Evolutionary conservation across 495 filamentous ascomycete species (phyloP).

Genomic region (Darksidea phi): DNA sequence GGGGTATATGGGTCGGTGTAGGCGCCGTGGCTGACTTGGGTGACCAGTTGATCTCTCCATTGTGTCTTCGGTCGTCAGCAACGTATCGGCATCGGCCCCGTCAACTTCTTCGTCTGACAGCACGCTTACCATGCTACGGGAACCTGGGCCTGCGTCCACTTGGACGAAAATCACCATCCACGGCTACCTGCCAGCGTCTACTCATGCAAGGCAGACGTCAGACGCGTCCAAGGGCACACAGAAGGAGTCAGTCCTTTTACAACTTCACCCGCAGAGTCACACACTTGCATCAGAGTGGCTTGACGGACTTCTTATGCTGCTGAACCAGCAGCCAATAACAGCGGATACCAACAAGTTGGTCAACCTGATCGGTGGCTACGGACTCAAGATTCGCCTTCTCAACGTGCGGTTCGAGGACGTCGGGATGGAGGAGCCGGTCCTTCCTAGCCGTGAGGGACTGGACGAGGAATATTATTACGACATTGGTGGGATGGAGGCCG

Average conservation of each 20-base stretch:
- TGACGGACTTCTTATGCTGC: conserved; percentile 90
- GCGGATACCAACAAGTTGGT: conserved; percentile 88
- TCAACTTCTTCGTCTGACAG: conserved; percentile 50
- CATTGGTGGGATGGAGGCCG: conserved; percentile 45
- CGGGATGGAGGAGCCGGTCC: conserved; percentile 36
- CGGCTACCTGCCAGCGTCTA: conserved; percentile 54
- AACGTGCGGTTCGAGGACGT: conserved; percentile 86
- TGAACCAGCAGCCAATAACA: conserved; percentile 96
- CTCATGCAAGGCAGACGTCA: conserved; percentile 23
- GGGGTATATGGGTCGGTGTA: background rate
- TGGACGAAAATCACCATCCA: conserved; percentile 91
- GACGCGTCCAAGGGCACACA: conserved; percentile 38
- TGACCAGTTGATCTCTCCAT: conserved; percentile 73
- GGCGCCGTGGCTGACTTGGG: conserved; percentile 24
- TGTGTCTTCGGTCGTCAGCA: conserved; percentile 90
- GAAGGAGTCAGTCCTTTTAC: conserved; percentile 67
- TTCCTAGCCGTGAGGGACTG: conserved; percentile 61
- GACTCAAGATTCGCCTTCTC: conserved; percentile 85
- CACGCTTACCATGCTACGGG: conserved; percentile 39
- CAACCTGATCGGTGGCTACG: conserved; percentile 80
- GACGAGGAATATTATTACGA: conserved; percentile 72
- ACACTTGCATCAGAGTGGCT: conserved; percentile 92
- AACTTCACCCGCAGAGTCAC: conserved; percentile 77
- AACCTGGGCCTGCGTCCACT: conserved; percentile 40
- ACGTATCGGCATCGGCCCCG: conserved; percentile 67